Evolutionary conservation across 1,139 yeast species (phyloP).

Genomic region (Wickerhamomyces sp.): DNA sequence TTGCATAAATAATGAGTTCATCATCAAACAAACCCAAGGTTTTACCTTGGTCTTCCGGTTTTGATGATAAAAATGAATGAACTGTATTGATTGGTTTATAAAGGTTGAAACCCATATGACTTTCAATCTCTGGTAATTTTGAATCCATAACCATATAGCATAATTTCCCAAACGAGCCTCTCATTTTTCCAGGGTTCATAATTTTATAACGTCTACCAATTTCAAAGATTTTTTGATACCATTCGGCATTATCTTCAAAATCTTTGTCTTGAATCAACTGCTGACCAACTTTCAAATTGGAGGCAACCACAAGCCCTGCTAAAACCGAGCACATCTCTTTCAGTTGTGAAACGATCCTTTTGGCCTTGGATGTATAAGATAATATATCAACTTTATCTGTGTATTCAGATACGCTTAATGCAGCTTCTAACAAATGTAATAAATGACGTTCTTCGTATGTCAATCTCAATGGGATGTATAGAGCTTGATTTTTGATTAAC

Average conservation of each 20-base stretch:
- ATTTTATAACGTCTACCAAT: conserved; percentile 73
- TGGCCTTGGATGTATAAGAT: conserved; percentile 57
- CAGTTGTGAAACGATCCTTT: conserved; percentile 62
- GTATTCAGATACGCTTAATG: conserved; percentile 68
- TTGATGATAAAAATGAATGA: conserved; percentile 36
- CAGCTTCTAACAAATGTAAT: conserved; percentile 60
- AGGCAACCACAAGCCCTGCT: conserved; percentile 70
- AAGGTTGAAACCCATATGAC: conserved; percentile 65
- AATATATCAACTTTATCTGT: conserved; percentile 70
- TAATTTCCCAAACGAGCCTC: conserved; percentile 68
- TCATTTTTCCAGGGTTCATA: conserved; percentile 75
- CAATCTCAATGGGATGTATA: conserved; percentile 61
- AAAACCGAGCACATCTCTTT: conserved; percentile 70
- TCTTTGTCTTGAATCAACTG: conserved; percentile 56
- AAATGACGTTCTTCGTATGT: conserved; percentile 63
- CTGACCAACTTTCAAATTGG: conserved; percentile 63
- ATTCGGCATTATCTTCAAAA: conserved; percentile 58
- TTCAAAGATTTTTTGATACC: conserved; percentile 66
- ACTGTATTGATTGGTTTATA: conserved; percentile 68
- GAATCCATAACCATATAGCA: conserved; percentile 84
- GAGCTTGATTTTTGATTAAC: conserved; percentile 41
- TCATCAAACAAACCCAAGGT: conserved; percentile 49
- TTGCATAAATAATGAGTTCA: conserved; percentile 52
- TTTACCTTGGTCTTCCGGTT: conserved; percentile 32
- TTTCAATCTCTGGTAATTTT: conserved; percentile 59